Percentiles rank a stretch among this genome's conserved stretches.
Conservation (phyloP, 352 stramenopile genomes). For the Pythium oligandrum region DNA sequence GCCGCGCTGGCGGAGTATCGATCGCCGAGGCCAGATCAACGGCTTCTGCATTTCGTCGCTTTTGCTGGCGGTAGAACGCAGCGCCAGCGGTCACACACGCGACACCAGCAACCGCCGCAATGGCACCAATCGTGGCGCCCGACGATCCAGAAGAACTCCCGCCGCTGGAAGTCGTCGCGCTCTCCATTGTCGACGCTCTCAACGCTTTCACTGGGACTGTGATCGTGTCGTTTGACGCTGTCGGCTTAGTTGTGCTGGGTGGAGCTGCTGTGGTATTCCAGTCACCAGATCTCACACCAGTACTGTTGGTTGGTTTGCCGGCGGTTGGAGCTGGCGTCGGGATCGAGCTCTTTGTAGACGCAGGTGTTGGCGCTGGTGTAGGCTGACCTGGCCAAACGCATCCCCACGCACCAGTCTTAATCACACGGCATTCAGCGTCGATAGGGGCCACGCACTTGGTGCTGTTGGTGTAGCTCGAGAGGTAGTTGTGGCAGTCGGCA, state of each 20-base stretch:
- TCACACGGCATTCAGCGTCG: too few relatives aligned
- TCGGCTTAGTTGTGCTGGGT: too few relatives aligned
- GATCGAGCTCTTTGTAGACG: slow-evolving; percentile 1
- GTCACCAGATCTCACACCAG: too few relatives aligned
- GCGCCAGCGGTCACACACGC: slow-evolving; percentile 6
- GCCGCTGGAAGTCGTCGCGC: not conserved
- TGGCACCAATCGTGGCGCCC: slow-evolving; percentile 2
- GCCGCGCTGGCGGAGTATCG: not conserved
- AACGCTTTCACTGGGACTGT: slow-evolving; percentile 1
- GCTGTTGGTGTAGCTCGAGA: too few relatives aligned
- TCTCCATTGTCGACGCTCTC: slow-evolving; percentile 1
- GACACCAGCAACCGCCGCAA: slow-evolving; percentile 9
- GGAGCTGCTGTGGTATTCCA: too few relatives aligned
- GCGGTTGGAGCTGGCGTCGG: not conserved
- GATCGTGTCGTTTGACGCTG: not conserved
- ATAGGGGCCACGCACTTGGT: too few relatives aligned
- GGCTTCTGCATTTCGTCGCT: slow-evolving; percentile 2
- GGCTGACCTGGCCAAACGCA: not conserved
- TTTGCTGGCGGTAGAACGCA: slow-evolving; percentile 5
- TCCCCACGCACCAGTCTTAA: too few relatives aligned
- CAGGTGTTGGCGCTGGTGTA: slow-evolving; percentile 2
- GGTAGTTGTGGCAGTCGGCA: too few relatives aligned
- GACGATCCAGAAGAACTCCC: not conserved
- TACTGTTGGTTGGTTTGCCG: too few relatives aligned
- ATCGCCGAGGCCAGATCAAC: slow-evolving; percentile 11